phyloP scores from a whole-genome alignment of 2,329 filamentous ascomycete species.

The Clarireedia homoeocarpa region DNA sequence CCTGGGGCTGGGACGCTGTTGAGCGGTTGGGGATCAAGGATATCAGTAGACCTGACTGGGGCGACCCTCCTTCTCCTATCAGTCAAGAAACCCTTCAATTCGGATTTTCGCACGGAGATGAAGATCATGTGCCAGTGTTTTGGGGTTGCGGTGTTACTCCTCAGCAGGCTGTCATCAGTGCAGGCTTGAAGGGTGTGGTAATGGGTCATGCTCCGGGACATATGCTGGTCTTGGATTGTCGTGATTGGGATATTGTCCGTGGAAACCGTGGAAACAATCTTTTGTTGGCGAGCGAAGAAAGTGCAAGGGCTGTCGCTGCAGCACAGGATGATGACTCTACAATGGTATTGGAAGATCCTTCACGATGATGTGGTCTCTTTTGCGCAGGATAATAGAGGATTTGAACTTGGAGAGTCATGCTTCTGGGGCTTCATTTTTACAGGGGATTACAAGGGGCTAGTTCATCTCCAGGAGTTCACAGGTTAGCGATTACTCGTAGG shows the following conservation, averaged over 20 bases:
- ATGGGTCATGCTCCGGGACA: constrained; percentile 56
- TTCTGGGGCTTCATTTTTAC: no score
- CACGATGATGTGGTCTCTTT: no score
- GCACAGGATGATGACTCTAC: background rate
- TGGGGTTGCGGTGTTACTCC: constrained; percentile 62
- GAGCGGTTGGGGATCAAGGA: constrained; percentile 45
- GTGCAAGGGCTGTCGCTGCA: background rate
- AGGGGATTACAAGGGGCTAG: no score
- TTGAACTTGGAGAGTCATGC: no score
- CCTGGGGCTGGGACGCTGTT: constrained; percentile 55
- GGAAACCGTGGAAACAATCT: background rate
- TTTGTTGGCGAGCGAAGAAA: background rate
- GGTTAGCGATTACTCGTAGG: no score
- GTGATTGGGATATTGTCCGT: constrained; percentile 17
- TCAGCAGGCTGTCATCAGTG: constrained; percentile 54
- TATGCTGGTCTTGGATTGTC: constrained; percentile 50
- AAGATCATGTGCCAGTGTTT: constrained; percentile 45
- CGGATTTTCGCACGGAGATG: constrained; percentile 6
- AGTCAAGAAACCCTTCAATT: constrained; percentile 27
- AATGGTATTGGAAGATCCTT: no score
- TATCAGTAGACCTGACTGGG: constrained; percentile 47
- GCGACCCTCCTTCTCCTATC: constrained; percentile 38
- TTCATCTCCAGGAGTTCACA: no score
- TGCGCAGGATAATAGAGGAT: no score
- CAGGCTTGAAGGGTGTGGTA: constrained; percentile 43